Base-by-base conservation (phyloP, 1,284 basidiomycete species). In the Hemileia vastatrix region DNA sequence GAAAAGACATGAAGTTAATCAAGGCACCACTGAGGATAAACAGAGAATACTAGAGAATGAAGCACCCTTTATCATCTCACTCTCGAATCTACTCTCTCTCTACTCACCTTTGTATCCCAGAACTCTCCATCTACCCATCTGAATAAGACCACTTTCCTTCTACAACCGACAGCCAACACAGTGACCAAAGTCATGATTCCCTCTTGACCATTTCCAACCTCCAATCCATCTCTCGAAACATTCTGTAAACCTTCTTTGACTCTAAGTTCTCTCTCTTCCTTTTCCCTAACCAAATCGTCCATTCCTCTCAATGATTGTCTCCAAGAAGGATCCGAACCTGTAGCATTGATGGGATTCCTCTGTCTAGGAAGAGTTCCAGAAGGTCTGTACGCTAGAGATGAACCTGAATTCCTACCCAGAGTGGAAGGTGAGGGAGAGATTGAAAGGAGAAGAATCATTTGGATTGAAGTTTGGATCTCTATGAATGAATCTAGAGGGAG, bases 111-210 rank as follows among this genome's bases (percentile, higher is more conserved):
- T 4, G 67, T 68, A 48, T 75, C 74, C 69, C 70, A 73, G 50
- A 74, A 72, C 58, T 67, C 64, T 40, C 71, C 73, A 49, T 74
- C 73, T n/a, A 72, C 67, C 74, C 74, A 75, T 8, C 74, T 66
- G 33, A 74, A 71, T 32, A 74, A 53, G 15, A 73, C 58, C 33
- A 71, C 47, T 53, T 71, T 70, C 5, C 70, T 66, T 54, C 68
- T 65, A 31, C 66, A 64, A 0, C 68, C 72, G n/a, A 75, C 68
- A 8, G 69, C 69, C 1, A 75, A 59, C 19, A 70, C 66, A 3
- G 71, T 67, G 18, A 75, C 71, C 8, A n/a, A n/a, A n/a, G n/a
- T n/a, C n/a, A n/a, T n/a, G n/a, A n/a, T n/a, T n/a, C n/a, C n/a
- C n/a, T n/a, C 62, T 8, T 11, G 45, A 6, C 40, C 32, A 21